phyloP scores from a whole-genome alignment of 768 basidiomycete genomes.

The Paxillus ammoniavirescens region DNA sequence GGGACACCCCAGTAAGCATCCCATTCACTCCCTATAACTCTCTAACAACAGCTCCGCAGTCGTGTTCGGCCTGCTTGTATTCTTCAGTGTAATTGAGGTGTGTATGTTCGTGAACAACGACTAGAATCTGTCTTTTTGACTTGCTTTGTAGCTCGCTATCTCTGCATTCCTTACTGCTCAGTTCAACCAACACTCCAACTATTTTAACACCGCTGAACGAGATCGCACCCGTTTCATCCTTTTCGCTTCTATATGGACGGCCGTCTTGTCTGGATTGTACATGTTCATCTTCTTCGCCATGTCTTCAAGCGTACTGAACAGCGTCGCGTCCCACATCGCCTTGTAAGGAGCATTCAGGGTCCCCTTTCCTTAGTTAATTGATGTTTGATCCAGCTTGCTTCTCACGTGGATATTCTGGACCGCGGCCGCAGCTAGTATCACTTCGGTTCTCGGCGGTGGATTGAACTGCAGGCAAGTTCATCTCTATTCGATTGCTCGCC shows the following conservation, averaged over 20 bases:
- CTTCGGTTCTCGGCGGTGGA: slow-evolving; percentile 63
- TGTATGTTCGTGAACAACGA: slow-evolving; percentile 31
- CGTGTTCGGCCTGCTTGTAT: slow-evolving; percentile 49
- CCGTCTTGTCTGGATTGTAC: slow-evolving; percentile 51
- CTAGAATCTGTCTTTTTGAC: background rate
- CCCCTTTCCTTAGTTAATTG: background rate
- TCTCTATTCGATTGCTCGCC: background rate
- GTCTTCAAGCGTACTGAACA: slow-evolving; percentile 50
- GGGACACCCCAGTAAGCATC: slow-evolving; percentile 54
- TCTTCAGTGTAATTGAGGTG: slow-evolving; percentile 69
- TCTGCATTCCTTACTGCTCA: slow-evolving; percentile 69
- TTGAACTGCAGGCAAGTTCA: slow-evolving; percentile 60
- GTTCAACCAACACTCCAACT: slow-evolving; percentile 59
- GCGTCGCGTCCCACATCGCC: slow-evolving; percentile 59
- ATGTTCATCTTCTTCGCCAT: slow-evolving; percentile 53
- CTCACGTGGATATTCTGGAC: slow-evolving; percentile 81
- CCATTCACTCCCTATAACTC: background rate
- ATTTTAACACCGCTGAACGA: slow-evolving; percentile 44
- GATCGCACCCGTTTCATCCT: slow-evolving; percentile 66
- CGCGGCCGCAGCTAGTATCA: slow-evolving; percentile 69
- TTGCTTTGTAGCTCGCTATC: slow-evolving; percentile 51
- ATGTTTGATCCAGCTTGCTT: slow-evolving; percentile 43
- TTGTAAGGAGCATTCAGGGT: slow-evolving; percentile 45
- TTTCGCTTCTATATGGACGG: slow-evolving; percentile 74
- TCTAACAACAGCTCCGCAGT: slow-evolving; percentile 36